A percentile compares a stretch with the other conserved stretches of the same genome.
These are phyloP conservation scores for Chrysosphaeria jannelii DNA, from an alignment of 2,329 filamentous ascomycete species.

Conservation along the genomic window DNA sequence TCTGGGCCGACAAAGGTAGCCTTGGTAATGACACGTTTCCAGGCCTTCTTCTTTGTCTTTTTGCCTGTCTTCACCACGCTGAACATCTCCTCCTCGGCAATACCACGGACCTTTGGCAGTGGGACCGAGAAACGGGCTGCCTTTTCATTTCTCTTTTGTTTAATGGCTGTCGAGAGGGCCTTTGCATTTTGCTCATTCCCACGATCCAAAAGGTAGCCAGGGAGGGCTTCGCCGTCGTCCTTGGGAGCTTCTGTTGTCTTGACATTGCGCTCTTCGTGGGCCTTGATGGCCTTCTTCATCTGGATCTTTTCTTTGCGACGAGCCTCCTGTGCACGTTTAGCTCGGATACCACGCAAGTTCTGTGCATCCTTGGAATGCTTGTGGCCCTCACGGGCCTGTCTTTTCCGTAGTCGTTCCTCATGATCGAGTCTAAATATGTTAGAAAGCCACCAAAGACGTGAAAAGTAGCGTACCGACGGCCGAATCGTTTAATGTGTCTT, in stretches of 20 bases:
- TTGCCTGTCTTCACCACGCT: constrained; percentile 81
- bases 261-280: constrained; percentile 86
- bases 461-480: constrained; percentile 11
- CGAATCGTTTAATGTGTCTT: constrained; percentile 34
- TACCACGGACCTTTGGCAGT: constrained; percentile 76
- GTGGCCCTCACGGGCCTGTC: constrained; percentile 64
- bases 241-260: constrained; percentile 34
- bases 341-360: constrained; percentile 68
- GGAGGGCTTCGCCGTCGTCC: constrained; percentile 49
- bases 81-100: constrained; percentile 68
- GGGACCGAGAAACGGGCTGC: constrained; percentile 81
- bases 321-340: constrained; percentile 83
- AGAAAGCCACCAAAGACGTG: background rate
- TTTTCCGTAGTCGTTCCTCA: constrained; percentile 73
- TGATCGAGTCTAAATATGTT: constrained; percentile 25
- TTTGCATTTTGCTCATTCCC: constrained; percentile 13
- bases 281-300: constrained; percentile 83
- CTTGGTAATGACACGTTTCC: constrained; percentile 41
- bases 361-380: constrained; percentile 71
- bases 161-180: constrained; percentile 50
- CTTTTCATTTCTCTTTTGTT: constrained; percentile 85
- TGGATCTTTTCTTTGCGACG: constrained; percentile 94
- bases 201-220: constrained; percentile 84
- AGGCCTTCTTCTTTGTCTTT: constrained; percentile 24
- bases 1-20: constrained; percentile 75